Evolutionary conservation across 2,329 filamentous ascomycete species (phyloP).

Genomic region (Beauveria medogensis): DNA sequence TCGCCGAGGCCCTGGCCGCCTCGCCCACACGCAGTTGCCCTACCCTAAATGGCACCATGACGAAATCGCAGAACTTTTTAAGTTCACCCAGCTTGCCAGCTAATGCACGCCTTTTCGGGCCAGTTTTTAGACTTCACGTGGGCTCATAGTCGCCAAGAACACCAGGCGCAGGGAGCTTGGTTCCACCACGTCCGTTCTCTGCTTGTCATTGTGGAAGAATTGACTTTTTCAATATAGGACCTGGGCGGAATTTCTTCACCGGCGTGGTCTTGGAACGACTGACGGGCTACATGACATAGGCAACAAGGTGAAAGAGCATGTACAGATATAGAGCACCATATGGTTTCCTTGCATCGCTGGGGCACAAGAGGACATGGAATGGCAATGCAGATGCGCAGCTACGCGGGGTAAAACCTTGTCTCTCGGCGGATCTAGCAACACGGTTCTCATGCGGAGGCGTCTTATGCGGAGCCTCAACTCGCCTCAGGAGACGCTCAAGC

Average conservation of each 20-base stretch:
- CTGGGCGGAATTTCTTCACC: too few relatives aligned
- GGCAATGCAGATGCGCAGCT: not conserved
- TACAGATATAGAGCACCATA: too few relatives aligned
- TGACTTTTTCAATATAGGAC: not conserved
- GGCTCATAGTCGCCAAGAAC: not conserved
- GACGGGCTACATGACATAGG: too few relatives aligned
- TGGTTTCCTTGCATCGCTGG: too few relatives aligned
- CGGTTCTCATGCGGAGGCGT: not conserved
- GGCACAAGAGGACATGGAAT: too few relatives aligned
- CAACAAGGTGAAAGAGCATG: too few relatives aligned
- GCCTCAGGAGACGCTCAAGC: not conserved
- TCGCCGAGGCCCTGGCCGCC: not conserved
- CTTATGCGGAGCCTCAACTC: not conserved
- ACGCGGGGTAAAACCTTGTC: conserved; percentile 2
- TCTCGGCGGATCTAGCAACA: not conserved
- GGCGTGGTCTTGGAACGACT: too few relatives aligned
- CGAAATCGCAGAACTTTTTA: not conserved
- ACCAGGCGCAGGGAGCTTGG: not conserved
- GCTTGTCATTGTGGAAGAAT: not conserved
- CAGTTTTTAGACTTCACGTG: not conserved
- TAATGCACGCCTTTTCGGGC: not conserved
- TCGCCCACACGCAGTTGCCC: not conserved
- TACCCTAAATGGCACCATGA: not conserved
- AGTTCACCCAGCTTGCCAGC: not conserved
- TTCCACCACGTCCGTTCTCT: not conserved